phyloP scores from a whole-genome alignment of 108 stramenopile genomes.

The Asterionellopsis glacialis region DNA sequence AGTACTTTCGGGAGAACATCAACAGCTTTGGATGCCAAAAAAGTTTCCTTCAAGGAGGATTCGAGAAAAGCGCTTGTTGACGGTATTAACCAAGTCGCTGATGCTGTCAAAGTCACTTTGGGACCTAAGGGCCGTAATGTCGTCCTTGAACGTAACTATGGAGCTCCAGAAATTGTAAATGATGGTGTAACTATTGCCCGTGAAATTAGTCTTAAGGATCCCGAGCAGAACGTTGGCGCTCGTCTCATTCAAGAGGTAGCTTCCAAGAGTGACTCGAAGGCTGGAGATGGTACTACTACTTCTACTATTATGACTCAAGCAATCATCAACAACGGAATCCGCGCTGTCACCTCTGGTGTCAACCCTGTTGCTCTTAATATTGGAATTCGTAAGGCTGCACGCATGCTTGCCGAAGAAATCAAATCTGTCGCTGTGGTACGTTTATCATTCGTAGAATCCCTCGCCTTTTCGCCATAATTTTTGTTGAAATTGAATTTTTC shows the following conservation, averaged over 20 bases:
- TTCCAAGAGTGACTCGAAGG: slow-evolving; percentile 90
- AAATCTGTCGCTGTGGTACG: slow-evolving; percentile 77
- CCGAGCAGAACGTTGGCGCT: slow-evolving; percentile 91
- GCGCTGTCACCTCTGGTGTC: slow-evolving; percentile 85
- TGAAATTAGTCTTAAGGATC: slow-evolving; percentile 83
- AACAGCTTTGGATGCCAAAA: slow-evolving; percentile 54
- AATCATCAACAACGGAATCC: slow-evolving; percentile 93
- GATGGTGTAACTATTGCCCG: slow-evolving; percentile 96
- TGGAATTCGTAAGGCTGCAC: slow-evolving; percentile 85
- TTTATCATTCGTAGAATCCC: background rate
- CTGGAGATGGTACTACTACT: slow-evolving; percentile 97
- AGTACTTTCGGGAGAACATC: slow-evolving; percentile 2
- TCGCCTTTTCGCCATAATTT: no score
- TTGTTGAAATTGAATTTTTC: slow-evolving; percentile 5
- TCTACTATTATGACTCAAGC: slow-evolving; percentile 96
- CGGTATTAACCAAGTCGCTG: slow-evolving; percentile 92
- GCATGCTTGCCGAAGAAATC: slow-evolving; percentile 68
- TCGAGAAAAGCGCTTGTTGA: slow-evolving; percentile 82
- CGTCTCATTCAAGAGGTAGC: slow-evolving; percentile 93
- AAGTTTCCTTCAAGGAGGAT: slow-evolving; percentile 86
- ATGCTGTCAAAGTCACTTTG: slow-evolving; percentile 96
- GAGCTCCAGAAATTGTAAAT: slow-evolving; percentile 95
- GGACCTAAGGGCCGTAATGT: slow-evolving; percentile 98
- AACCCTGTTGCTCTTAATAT: slow-evolving; percentile 92
- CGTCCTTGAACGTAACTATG: slow-evolving; percentile 93